Base-by-base conservation (phyloP, 108 stramenopile species). In the Skeletonema potamos region DNA sequence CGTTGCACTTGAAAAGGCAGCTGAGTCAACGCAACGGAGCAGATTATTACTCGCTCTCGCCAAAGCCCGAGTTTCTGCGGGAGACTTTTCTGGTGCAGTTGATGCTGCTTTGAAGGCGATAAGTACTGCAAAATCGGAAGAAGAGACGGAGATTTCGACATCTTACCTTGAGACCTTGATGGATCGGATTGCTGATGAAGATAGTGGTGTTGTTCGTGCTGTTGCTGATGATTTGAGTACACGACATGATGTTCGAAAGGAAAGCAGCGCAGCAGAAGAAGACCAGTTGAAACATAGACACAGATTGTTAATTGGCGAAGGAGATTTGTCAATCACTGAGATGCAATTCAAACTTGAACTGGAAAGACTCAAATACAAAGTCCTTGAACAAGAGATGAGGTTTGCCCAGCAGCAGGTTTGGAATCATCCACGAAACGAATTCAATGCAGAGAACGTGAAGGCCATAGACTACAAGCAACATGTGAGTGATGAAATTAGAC, bases 371-470 rank as follows among this genome's bases (percentile, higher is more conserved):
- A 81, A 69, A 46, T 81, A 81, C 43, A 73, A 73, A 60, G 72
- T 81, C 58, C 79, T 81, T 33, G 72, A 81, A 56, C 79, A 81
- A 58, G 79, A 81, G 66, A 65, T 63, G 54, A 68, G 34, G 37
- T 22, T 70, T 29, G 54, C 26, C 13, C 51, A 24, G 32, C 48
- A 48, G 48, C 48, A 48, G 20, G 48, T 48, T 48, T 48, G 48
- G 48, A 48, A 37, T 56, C 59, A 24, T 44, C 58, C 57, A 27
- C 39, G 65, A 24, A 39, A 39, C 29, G 58, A 27, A 30, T 41
- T 18, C 1, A 58, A 64, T 59, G 20, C 39, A 54, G 63, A 58
- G 48, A 54, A 33, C 41, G 33, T 33, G 0, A 39, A 44, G 10
- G 68, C 54, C 20, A 59, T 81, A 26, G 79, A 66, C 58, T 81